A percentile compares a stretch with the other conserved stretches of the same genome.
Evolutionary conservation across 192 early-diverging fungal genomes (phyloP).

Genomic region (Diversispora eburnea): DNA sequence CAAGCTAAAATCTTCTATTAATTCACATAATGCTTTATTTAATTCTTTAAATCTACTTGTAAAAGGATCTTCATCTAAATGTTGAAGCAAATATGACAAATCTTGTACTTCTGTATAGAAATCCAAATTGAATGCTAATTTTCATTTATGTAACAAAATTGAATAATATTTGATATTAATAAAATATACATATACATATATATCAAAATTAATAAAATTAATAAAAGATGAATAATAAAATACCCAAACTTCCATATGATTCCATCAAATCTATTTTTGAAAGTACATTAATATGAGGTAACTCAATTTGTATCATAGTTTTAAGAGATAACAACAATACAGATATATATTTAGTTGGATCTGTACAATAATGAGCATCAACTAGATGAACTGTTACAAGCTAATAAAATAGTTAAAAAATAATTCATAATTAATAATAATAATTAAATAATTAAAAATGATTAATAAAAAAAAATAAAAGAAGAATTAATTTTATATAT

Average conservation of each 20-base stretch:
- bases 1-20: slow-evolving; percentile 88
- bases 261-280: slow-evolving; percentile 91
- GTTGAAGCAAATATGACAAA: slow-evolving; percentile 73
- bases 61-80: slow-evolving; percentile 71
- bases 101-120: slow-evolving; percentile 96
- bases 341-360: slow-evolving; percentile 92
- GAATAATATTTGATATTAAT: background rate
- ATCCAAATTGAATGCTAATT: slow-evolving; percentile 78
- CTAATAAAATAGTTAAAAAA: slow-evolving; percentile 32
- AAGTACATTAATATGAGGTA: slow-evolving; percentile 96
- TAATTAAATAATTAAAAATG: background rate
- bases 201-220: background rate
- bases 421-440: no score
- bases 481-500: background rate
- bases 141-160: background rate
- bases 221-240: background rate
- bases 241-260: slow-evolving; percentile 67
- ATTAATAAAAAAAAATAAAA: slow-evolving; percentile 33
- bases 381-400: slow-evolving; percentile 82
- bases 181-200: no score
- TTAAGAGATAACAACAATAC: slow-evolving; percentile 83
- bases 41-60: slow-evolving; percentile 63
- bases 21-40: slow-evolving; percentile 80
- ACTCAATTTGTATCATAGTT: slow-evolving; percentile 89
- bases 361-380: slow-evolving; percentile 89